A percentile compares a stretch with the other conserved stretches of the same genome.
Evolutionary conservation across 192 early-diverging fungal genomes (phyloP).

Genomic region (Funneliformis geosporum): DNA sequence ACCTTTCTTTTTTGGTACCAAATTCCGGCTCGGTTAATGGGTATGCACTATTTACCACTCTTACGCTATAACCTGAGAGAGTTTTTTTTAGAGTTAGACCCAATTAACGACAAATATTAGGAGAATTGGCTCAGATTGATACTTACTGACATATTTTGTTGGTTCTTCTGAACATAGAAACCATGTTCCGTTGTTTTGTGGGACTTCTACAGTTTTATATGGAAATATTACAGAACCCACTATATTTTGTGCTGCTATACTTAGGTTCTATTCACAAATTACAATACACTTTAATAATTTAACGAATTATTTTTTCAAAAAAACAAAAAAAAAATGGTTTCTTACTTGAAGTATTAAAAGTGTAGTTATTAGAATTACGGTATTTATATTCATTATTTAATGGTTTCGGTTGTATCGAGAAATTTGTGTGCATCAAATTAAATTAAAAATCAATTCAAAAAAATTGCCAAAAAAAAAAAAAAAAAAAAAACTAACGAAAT

Average conservation of each 20-base stretch:
- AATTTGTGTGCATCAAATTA: neutral
- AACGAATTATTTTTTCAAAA: neutral
- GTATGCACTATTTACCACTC: neutral
- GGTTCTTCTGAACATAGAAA: neutral
- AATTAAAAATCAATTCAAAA: neutral
- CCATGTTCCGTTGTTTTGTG: conserved; percentile 9
- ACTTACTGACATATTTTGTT: conserved; percentile 18
- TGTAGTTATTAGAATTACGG: neutral
- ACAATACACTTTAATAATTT: no score
- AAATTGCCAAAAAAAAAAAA: no score
- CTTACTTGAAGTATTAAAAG: neutral
- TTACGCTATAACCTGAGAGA: conserved; percentile 5
- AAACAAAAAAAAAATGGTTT: neutral
- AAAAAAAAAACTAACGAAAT: no score
- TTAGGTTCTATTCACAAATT: neutral
- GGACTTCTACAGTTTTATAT: conserved; percentile 9
- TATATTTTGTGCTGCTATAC: neutral
- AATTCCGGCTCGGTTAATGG: neutral
- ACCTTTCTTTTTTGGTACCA: neutral
- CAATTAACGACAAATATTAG: neutral
- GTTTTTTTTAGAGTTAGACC: neutral
- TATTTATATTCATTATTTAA: neutral
- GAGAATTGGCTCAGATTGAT: neutral
- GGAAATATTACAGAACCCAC: neutral
- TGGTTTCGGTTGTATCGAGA: neutral